Evolutionary conservation across 202 grass and related monocot genomes (phyloP).

Genomic region (Elaeis oleifera): DNA sequence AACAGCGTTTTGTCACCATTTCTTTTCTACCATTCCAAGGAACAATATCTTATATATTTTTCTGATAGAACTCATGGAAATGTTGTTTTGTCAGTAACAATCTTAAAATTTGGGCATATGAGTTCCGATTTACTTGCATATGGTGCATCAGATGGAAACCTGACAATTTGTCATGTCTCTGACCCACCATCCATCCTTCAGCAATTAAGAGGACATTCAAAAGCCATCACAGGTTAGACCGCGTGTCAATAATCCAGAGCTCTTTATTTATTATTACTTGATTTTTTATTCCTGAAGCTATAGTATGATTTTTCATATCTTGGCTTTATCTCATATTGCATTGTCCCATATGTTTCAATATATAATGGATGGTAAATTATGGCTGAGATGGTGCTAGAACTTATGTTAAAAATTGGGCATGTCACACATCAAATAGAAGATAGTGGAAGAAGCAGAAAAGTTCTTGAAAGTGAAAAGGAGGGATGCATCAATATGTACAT

Average conservation of each 20-base stretch:
- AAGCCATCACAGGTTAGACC: conserved; percentile 82
- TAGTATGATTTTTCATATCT: too few relatives aligned
- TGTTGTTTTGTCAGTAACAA: conserved; percentile 48
- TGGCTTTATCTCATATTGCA: too few relatives aligned
- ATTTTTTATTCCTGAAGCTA: too few relatives aligned
- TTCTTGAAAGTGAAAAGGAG: too few relatives aligned
- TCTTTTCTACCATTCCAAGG: not conserved
- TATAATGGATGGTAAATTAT: too few relatives aligned
- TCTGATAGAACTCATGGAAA: conserved; percentile 10
- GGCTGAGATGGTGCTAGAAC: too few relatives aligned
- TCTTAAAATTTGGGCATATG: conserved; percentile 80
- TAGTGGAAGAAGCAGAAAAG: too few relatives aligned
- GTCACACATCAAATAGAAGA: too few relatives aligned
- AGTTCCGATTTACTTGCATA: conserved; percentile 86
- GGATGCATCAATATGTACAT: too few relatives aligned
- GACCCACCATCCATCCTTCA: conserved; percentile 71
- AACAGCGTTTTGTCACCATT: conserved; percentile 9
- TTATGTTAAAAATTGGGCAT: too few relatives aligned
- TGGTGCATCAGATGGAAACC: conserved; percentile 86
- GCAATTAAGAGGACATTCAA: conserved; percentile 78
- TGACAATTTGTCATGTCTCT: conserved; percentile 86
- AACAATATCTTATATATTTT: conserved; percentile 7
- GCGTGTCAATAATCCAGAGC: conserved; percentile 9
- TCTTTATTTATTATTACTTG: too few relatives aligned
- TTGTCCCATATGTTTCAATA: too few relatives aligned